Base-by-base conservation (phyloP, 2,329 filamentous ascomycete species). In the Epichloe sylvatica region DNA sequence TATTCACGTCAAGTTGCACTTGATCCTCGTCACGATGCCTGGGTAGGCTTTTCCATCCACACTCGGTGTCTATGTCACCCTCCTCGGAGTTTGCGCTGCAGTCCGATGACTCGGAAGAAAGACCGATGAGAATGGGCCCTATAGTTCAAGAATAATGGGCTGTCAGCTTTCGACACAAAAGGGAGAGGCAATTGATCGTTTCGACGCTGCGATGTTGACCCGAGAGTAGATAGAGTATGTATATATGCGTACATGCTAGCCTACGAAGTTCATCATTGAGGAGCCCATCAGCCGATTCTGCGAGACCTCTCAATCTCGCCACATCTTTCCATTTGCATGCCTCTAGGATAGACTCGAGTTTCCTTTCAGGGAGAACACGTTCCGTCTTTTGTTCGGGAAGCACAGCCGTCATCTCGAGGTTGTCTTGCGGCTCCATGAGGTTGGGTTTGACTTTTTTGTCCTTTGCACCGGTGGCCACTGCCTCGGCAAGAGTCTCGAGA, bases 1-100 rank as follows among this genome's bases (percentile, higher is more conserved):
- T 79, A 67, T 96, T 81, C 50, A 98, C 92, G 63, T 98, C 92
- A 45, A 97, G 76, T 60, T 83, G 77, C 38, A 98, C 89, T 68
- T 98, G 92, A 46, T 85, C 81, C 65, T 98, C 92, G 60, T 98
- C 92, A 35, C 70, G 71, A 67, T 98, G 92, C n/a, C 67, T 74
- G 33, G 83, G 78, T 39, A 95, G 70, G n/a, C 72, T 61, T 54
- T 70, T 69, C 83, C 84, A 86, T 44, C 65, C 59, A 50, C n/a
- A 35, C 9, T 52, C 42, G 23, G 45, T 39, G n/a, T 45, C 17
- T 40, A 5, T n/a, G 17, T 42, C 25, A 33, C 6, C 25, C 9
- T 50, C 46, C 23, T n/a, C 4, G 5, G 21, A 23, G 15, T 33
- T 33, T 35, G 35, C 9, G 36, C 15, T 17, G 33, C 46, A 17